Base-by-base conservation (phyloP, 148 eudicot genomes). In the Camellia lanceoleosa region DNA sequence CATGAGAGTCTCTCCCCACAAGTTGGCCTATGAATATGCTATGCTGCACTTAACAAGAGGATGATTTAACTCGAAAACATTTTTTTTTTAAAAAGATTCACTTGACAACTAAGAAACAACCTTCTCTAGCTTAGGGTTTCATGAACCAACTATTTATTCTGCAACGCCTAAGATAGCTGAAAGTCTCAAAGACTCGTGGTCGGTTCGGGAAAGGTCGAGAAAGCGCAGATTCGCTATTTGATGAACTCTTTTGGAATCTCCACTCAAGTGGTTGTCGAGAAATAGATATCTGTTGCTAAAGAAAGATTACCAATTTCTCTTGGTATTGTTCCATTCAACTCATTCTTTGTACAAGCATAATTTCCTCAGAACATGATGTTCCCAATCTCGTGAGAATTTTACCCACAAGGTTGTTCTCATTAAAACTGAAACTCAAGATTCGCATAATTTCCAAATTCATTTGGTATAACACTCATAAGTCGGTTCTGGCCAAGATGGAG, bases 261-360 rank as follows among this genome's bases (percentile, higher is more conserved):
- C 98, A 0, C 83, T 81, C 82, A 96, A 73, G 74, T 61, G 49
- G 77, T 96, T 96, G 83, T 96, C 97, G 99, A 93, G 84, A 96
- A 93, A 81, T 96, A 95, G 11, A 96, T 93, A 75, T 96, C 92
- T 3, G 75, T 67, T 5, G 88, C 97, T 73, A 79, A 84, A 23
- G 98, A 89, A 49, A 93, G 92, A 87, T 93, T 93, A 77, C 98
- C 97, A 67, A 96, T 86, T 78, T 89, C 95, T 69, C 64, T 87
- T 1, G 98, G 98, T 80, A 96, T 93, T 44, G 98, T 88, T 79
- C 97, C 99, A 80, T 92, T 96, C 66, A 96, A 83, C 77, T 80
- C 78, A 70, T 96, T 96, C 97, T 87, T n/a, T n/a, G 80, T 96
- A 92, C 11, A 96, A 83, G 74, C 90, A 96, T 74, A 96, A 81